A percentile compares a stretch with the other conserved stretches of the same genome.
These are phyloP conservation scores for Dactylonectria macrodidyma DNA, from an alignment of 2,329 filamentous ascomycete genomes.

Conservation along the genomic window DNA sequence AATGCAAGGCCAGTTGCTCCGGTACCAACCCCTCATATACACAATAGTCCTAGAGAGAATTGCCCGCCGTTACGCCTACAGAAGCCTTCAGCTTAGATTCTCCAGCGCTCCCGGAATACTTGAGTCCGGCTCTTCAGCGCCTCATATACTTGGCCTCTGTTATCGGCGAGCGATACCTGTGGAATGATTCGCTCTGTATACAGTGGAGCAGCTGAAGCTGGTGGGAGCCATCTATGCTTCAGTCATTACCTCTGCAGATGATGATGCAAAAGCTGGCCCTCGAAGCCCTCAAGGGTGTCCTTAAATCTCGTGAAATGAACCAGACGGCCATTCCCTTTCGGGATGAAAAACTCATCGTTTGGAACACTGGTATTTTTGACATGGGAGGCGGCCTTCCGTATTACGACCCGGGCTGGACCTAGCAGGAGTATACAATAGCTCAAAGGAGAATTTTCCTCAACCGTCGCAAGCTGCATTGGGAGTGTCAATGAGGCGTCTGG, in stretches of 20 bases:
- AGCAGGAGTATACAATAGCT: constrained; percentile 18
- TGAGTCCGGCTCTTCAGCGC: not conserved
- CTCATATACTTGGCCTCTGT: constrained; percentile 15
- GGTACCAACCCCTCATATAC: too few species aligned
- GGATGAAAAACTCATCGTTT: not conserved
- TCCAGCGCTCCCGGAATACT: too few species aligned
- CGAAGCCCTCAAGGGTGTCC: not conserved
- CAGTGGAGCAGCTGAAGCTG: not conserved
- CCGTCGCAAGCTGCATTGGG: constrained; percentile 9
- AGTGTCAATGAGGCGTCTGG: constrained; percentile 23
- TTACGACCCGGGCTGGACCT: constrained; percentile 30
- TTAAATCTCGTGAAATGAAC: not conserved
- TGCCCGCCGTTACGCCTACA: too few species aligned
- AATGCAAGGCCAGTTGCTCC: too few species aligned
- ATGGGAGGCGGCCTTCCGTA: constrained; percentile 1
- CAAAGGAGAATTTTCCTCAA: constrained; percentile 16
- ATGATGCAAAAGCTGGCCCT: not conserved
- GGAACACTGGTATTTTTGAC: not conserved
- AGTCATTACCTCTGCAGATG: constrained; percentile 20
- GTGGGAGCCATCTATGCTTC: constrained; percentile 30
- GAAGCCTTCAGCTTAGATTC: too few species aligned
- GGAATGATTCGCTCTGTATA: constrained; percentile 25
- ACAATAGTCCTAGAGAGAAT: too few species aligned
- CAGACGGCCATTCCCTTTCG: constrained; percentile 25
- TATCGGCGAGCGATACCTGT: constrained; percentile 18